Evolutionary conservation across 2,329 filamentous ascomycete species (phyloP).

Genomic region (Ceratocystis cubensis): DNA sequence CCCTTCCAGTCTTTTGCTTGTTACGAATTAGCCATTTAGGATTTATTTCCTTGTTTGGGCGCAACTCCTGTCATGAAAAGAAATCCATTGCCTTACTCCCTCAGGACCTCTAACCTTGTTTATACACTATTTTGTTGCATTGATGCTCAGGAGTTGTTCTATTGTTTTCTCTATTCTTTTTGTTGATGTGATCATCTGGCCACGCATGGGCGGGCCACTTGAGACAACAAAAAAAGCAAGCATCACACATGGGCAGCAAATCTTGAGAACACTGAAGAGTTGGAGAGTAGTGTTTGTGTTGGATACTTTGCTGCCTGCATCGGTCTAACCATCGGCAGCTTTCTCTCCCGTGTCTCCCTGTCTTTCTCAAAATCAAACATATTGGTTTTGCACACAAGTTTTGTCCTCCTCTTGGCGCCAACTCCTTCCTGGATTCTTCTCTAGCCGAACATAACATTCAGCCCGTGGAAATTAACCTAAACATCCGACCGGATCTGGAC

Average conservation of each 20-base stretch:
- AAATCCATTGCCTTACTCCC: not conserved
- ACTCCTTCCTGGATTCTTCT: not conserved
- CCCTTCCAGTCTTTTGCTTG: not conserved
- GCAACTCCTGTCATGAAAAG: not conserved
- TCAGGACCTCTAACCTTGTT: not conserved
- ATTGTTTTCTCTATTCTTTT: not conserved
- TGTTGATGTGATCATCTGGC: not conserved
- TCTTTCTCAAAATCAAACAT: not conserved
- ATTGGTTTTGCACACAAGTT: not conserved
- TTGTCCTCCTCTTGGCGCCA: not conserved
- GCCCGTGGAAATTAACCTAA: not conserved
- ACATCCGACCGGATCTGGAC: too few species aligned
- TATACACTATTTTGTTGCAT: not conserved
- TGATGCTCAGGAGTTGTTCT: not conserved
- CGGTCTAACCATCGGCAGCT: too few species aligned
- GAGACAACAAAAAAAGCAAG: not conserved
- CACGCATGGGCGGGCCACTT: not conserved
- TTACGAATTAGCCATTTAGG: not conserved
- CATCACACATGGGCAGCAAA: not conserved
- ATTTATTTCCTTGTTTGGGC: not conserved
- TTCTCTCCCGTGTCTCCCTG: not conserved
- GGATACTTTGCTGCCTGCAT: not conserved
- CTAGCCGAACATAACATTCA: not conserved
- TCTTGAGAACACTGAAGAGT: not conserved
- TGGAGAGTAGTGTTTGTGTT: not conserved